phyloP scores from a whole-genome alignment of 495 filamentous ascomycete species.

The Penicillium macrosclerotiorum region DNA sequence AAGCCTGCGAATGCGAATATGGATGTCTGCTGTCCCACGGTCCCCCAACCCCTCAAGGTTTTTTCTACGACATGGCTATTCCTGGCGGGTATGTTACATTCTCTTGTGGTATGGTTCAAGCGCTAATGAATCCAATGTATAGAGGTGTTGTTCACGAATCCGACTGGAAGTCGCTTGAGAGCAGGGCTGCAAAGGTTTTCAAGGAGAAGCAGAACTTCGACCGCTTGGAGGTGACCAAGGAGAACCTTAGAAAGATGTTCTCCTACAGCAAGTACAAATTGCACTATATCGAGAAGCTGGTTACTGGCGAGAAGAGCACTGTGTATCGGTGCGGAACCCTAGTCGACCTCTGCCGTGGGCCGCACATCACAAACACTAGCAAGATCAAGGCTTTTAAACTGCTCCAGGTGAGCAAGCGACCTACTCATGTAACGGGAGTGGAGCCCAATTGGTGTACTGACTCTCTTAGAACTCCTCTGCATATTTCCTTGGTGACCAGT shows the following conservation, averaged over 20 bases:
- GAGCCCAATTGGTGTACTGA: neutral
- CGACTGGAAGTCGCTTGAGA: constrained; percentile 82
- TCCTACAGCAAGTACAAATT: constrained; percentile 94
- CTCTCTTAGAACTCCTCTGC: constrained; percentile 77
- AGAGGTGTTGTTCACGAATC: constrained; percentile 64
- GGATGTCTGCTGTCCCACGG: constrained; percentile 90
- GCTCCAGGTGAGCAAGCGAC: constrained; percentile 59
- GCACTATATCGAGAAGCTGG: constrained; percentile 91
- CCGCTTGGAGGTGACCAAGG: constrained; percentile 81
- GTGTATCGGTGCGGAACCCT: constrained; percentile 85
- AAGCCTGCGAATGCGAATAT: constrained; percentile 85
- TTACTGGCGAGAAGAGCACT: constrained; percentile 86
- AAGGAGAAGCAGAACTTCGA: constrained; percentile 98
- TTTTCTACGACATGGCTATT: constrained; percentile 97
- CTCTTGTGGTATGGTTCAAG: neutral
- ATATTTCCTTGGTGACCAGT: constrained; percentile 91
- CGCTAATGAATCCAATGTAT: neutral
- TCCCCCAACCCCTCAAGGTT: constrained; percentile 87
- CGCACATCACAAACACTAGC: constrained; percentile 88
- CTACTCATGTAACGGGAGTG: neutral
- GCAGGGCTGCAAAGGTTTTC: constrained; percentile 69
- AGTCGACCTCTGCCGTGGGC: constrained; percentile 78
- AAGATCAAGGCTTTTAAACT: constrained; percentile 91
- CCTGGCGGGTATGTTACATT: constrained; percentile 54
- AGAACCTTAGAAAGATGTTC: constrained; percentile 94